phyloP scores from a whole-genome alignment of 371 early-diverging fungal genomes.

The Syncephalastrum contaminatum region DNA sequence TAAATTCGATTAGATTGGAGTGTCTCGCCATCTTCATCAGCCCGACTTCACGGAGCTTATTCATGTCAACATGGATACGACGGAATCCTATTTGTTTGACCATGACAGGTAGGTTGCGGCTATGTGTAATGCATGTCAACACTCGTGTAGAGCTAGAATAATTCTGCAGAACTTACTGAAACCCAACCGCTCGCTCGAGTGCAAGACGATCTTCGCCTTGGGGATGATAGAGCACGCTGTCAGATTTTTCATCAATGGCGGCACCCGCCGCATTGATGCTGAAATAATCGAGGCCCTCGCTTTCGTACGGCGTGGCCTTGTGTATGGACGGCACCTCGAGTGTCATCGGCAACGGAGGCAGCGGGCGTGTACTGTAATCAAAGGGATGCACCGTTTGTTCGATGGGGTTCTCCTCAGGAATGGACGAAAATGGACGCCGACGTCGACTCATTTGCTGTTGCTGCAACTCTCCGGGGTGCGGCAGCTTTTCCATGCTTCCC shows the following conservation, averaged over 20 bases:
- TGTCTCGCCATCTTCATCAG: slow-evolving; percentile 33
- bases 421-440: no score
- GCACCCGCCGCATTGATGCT: no score
- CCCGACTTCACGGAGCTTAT: slow-evolving; percentile 12
- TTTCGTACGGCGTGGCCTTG: no score
- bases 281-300: no score
- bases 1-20: slow-evolving; percentile 41
- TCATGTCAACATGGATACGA: slow-evolving; percentile 13
- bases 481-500: no score
- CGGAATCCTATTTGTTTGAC: slow-evolving; percentile 29
- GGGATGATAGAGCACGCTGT: slow-evolving; percentile 5
- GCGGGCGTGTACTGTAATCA: neutral
- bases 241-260: no score
- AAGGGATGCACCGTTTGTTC: neutral
- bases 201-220: neutral
- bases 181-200: slow-evolving; percentile 13
- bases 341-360: no score
- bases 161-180: slow-evolving; percentile 15
- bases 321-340: no score
- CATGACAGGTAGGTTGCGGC: slow-evolving; percentile 50
- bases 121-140: slow-evolving; percentile 20
- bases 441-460: no score
- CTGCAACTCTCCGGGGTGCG: no score
- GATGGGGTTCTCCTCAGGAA: neutral
- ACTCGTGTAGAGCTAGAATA: neutral